Evolutionary conservation across 1,139 yeast species (phyloP).

Genomic region (Candida sojae): DNA sequence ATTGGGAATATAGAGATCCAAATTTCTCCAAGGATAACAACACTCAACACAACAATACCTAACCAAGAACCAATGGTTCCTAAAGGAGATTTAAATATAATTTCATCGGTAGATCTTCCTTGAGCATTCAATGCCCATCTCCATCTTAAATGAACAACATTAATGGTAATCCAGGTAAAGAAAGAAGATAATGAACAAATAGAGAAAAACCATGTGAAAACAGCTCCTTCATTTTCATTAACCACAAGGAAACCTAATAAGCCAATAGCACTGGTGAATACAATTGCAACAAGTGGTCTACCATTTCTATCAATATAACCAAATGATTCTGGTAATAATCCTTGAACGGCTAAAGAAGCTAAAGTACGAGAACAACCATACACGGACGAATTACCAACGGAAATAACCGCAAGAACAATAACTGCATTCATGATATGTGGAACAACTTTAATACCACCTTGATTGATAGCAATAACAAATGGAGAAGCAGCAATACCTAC

Average conservation of each 20-base stretch:
- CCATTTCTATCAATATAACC: conserved; percentile 60
- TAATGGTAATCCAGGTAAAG: conserved; percentile 52
- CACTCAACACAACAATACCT: conserved; percentile 41
- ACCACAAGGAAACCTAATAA: conserved; percentile 63
- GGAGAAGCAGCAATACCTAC: conserved; percentile 38
- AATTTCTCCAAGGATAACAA: conserved; percentile 48
- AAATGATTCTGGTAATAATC: conserved; percentile 43
- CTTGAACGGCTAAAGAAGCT: conserved; percentile 55
- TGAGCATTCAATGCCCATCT: conserved; percentile 37
- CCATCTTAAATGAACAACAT: conserved; percentile 41
- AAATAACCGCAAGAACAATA: conserved; percentile 49
- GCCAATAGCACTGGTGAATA: conserved; percentile 55
- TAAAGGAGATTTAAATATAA: conserved; percentile 48
- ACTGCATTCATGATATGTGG: conserved; percentile 59
- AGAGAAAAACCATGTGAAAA: conserved; percentile 68
- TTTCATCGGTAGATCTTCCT: conserved; percentile 44
- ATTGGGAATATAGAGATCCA: conserved; percentile 51
- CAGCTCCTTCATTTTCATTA: conserved; percentile 43
- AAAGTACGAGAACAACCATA: conserved; percentile 58
- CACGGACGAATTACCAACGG: conserved; percentile 58
- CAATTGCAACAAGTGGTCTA: conserved; percentile 55
- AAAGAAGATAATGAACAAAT: conserved; percentile 63
- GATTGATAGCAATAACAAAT: conserved; percentile 42
- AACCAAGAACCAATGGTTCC: conserved; percentile 50
- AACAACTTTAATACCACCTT: conserved; percentile 39